Evolutionary conservation across 768 basidiomycete genomes (phyloP).

Genomic region (Lentinus tigrinus): DNA sequence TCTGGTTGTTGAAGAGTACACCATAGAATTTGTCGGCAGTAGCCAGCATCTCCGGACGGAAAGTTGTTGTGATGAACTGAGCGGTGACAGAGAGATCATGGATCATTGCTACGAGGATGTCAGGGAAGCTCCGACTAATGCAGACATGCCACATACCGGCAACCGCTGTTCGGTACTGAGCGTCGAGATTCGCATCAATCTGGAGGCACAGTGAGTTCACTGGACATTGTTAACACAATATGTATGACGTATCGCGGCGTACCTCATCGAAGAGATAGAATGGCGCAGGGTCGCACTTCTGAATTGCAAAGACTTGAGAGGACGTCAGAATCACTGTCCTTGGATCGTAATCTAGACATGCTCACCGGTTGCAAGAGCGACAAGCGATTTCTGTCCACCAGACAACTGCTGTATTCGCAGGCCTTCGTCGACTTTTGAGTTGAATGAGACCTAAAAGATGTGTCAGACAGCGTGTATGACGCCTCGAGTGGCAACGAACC

Average conservation of each 20-base stretch:
- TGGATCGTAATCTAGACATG: background rate
- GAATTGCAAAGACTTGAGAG: slow-evolving; percentile 86
- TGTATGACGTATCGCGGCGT: background rate
- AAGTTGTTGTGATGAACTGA: slow-evolving; percentile 98
- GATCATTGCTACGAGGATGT: slow-evolving; percentile 74
- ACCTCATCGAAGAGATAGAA: slow-evolving; percentile 99
- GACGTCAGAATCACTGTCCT: background rate
- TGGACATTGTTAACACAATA: too few species aligned
- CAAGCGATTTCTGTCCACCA: slow-evolving; percentile 96
- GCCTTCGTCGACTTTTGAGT: slow-evolving; percentile 97
- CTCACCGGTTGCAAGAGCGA: slow-evolving; percentile 88
- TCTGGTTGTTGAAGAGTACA: slow-evolving; percentile 93
- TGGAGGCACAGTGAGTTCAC: slow-evolving; percentile 25
- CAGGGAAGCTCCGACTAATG: background rate
- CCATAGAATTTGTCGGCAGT: slow-evolving; percentile 97
- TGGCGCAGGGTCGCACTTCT: slow-evolving; percentile 98
- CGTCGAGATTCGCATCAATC: slow-evolving; percentile 98
- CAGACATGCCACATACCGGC: slow-evolving; percentile 52
- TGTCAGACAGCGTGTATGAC: background rate
- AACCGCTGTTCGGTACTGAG: slow-evolving; percentile 96
- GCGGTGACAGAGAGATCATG: slow-evolving; percentile 82
- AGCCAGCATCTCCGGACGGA: slow-evolving; percentile 95
- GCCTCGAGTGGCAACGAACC: slow-evolving; percentile 36
- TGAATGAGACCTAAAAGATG: slow-evolving; percentile 83
- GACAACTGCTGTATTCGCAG: slow-evolving; percentile 95